Percentiles rank a stretch among this genome's conserved stretches.
Conservation (phyloP, 2,329 filamentous ascomycete species). For the Neoascochyta sp. region DNA sequence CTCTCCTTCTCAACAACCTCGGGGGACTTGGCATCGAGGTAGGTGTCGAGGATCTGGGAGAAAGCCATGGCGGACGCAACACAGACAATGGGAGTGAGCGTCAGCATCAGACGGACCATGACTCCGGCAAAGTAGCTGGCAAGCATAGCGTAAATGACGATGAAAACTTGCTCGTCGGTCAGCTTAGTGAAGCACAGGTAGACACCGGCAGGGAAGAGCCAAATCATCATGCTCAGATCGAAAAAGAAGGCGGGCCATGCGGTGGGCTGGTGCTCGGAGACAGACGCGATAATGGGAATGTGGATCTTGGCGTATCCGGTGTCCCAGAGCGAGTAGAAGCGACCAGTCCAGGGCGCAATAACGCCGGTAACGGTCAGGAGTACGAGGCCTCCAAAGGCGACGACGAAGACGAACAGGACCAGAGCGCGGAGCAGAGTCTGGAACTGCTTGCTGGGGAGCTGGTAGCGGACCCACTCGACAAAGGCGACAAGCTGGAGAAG, state of each 20-base stretch:
- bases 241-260: conserved; percentile 99
- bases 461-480: conserved; percentile 83
- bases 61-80: conserved; percentile 85
- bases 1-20: conserved; percentile 48
- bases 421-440: conserved; percentile 79
- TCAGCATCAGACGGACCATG: conserved; percentile 99
- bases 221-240: conserved; percentile 95
- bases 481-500: conserved; percentile 91
- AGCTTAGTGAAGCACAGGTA: conserved; percentile 97
- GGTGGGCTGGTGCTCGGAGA: conserved; percentile 97
- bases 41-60: conserved; percentile 85
- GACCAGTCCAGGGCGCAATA: conserved; percentile 95
- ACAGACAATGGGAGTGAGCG: conserved; percentile 92
- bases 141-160: conserved; percentile 94
- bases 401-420: conserved; percentile 68
- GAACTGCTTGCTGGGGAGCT: conserved; percentile 89
- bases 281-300: conserved; percentile 99
- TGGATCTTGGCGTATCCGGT: conserved; percentile 98
- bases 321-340: conserved; percentile 99
- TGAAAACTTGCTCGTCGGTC: conserved; percentile 93
- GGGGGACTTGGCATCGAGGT: conserved; percentile 66
- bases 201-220: conserved; percentile 97
- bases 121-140: conserved; percentile 98
- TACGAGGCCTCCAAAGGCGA: conserved; percentile 73
- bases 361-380: conserved; percentile 79